phyloP scores from a whole-genome alignment of 2,329 filamentous ascomycete species.

The Knoxdaviesia proteae region DNA sequence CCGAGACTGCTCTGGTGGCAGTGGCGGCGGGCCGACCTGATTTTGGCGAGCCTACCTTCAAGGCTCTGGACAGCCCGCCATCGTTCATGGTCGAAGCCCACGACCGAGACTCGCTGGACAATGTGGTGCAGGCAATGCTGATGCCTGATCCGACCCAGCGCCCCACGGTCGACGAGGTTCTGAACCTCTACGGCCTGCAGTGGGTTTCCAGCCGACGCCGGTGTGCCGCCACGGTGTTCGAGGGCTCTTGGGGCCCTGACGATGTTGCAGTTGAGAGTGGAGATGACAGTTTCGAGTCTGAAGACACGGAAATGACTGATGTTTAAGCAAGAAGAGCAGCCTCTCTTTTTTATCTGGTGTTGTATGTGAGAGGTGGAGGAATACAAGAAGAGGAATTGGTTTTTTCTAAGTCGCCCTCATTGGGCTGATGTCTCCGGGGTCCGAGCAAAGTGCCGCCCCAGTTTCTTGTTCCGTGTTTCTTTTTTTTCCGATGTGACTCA shows the following conservation, averaged over 20 bases:
- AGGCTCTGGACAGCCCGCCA: conserved; percentile 42
- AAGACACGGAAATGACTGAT: conserved; percentile 41
- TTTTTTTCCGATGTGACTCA: not conserved
- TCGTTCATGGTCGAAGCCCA: conserved; percentile 68
- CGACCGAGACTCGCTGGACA: conserved; percentile 59
- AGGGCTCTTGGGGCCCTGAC: conserved; percentile 87
- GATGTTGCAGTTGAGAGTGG: conserved; percentile 17
- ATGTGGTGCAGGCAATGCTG: conserved; percentile 76
- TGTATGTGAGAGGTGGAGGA: too few relatives aligned
- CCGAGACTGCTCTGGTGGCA: not conserved
- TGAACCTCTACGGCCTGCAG: conserved; percentile 50
- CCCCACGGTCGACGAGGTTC: conserved; percentile 53
- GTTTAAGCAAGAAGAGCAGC: conserved; percentile 16
- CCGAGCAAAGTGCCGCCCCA: too few relatives aligned
- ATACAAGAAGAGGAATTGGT: too few relatives aligned
- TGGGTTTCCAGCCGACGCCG: conserved; percentile 64
- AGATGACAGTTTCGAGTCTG: conserved; percentile 19
- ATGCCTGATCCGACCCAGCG: conserved; percentile 50
- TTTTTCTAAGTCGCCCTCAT: too few relatives aligned
- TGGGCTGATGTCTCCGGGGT: too few relatives aligned
- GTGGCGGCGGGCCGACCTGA: conserved; percentile 3
- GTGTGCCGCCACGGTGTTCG: conserved; percentile 82
- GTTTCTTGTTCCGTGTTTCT: not conserved
- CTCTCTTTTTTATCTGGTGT: too few relatives aligned
- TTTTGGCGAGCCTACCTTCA: conserved; percentile 25